Conservation (phyloP, 2,329 filamentous ascomycete genomes). For the Beauveria asiatica region DNA sequence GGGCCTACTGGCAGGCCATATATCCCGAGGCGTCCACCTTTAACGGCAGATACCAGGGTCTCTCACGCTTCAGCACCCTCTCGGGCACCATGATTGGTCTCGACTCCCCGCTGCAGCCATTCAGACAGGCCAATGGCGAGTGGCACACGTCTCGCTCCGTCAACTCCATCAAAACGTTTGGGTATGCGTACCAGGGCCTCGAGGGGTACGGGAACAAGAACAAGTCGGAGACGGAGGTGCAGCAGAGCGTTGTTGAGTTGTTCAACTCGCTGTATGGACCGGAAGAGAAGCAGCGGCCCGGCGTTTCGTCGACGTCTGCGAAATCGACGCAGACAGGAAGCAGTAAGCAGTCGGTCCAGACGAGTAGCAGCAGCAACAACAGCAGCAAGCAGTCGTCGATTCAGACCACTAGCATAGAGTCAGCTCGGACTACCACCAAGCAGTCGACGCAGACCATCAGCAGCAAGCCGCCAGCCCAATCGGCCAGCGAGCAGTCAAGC, state of each 20-base stretch:
- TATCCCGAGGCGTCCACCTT: slow-evolving; percentile 28
- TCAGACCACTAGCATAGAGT: too few relatives aligned
- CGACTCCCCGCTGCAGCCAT: slow-evolving; percentile 40
- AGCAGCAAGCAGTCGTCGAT: neutral
- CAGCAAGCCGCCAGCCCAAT: too few relatives aligned
- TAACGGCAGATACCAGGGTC: slow-evolving; percentile 25
- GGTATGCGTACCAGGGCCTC: slow-evolving; percentile 32
- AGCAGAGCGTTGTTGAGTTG: slow-evolving; percentile 20
- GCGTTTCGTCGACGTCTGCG: neutral
- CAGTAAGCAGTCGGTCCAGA: neutral
- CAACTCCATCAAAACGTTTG: slow-evolving; percentile 24
- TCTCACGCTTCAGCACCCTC: slow-evolving; percentile 32
- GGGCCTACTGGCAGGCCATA: slow-evolving; percentile 44
- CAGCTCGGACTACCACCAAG: neutral
- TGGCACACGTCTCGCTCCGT: slow-evolving; percentile 35
- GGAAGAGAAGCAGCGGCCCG: neutral
- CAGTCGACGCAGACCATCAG: neutral
- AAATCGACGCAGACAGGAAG: neutral
- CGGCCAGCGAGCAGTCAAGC: too few relatives aligned
- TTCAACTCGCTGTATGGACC: slow-evolving; percentile 28
- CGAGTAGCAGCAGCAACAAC: neutral
- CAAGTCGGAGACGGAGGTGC: slow-evolving; percentile 24
- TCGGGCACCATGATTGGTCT: slow-evolving; percentile 31
- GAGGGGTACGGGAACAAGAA: slow-evolving; percentile 29
- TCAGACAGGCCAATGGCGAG: slow-evolving; percentile 30